Evolutionary conservation across 2,329 filamentous ascomycete genomes (phyloP).

Genomic region (Arthrobotrys entomopaga): DNA sequence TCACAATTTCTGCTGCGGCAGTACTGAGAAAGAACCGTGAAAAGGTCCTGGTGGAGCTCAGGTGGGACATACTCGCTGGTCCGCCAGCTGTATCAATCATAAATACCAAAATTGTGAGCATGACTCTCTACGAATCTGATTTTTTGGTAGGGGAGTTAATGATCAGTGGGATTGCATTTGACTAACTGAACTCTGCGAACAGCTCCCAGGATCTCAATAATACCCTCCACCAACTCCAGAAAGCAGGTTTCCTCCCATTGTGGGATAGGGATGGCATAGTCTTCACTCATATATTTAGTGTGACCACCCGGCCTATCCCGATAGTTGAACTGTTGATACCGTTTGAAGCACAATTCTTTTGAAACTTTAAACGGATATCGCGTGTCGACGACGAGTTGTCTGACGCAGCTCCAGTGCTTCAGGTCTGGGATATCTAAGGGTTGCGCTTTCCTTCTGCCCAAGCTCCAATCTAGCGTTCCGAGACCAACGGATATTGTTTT

Average conservation of each 20-base stretch:
- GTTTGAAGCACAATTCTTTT: neutral
- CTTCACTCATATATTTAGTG: neutral
- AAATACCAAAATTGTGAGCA: neutral
- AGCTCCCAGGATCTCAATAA: neutral
- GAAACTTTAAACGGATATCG: neutral
- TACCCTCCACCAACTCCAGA: neutral
- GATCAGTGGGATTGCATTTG: neutral
- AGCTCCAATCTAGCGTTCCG: slow-evolving; percentile 9
- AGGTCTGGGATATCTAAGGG: neutral
- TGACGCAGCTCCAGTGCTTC: neutral
- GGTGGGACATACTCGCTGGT: neutral
- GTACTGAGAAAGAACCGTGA: neutral
- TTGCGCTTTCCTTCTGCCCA: neutral
- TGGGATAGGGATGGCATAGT: neutral
- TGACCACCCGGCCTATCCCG: neutral
- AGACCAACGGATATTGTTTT: slow-evolving; percentile 8
- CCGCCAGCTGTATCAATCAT: neutral
- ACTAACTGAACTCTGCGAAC: slow-evolving; percentile 8
- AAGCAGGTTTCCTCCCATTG: slow-evolving; percentile 4
- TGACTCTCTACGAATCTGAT: neutral
- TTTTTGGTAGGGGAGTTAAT: too few relatives aligned
- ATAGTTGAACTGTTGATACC: slow-evolving; percentile 3
- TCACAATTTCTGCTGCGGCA: neutral
- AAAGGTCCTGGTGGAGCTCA: neutral
- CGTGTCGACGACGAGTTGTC: slow-evolving; percentile 10